phyloP scores from a whole-genome alignment of 2,329 filamentous ascomycete species.

The Colletotrichum salicis region DNA sequence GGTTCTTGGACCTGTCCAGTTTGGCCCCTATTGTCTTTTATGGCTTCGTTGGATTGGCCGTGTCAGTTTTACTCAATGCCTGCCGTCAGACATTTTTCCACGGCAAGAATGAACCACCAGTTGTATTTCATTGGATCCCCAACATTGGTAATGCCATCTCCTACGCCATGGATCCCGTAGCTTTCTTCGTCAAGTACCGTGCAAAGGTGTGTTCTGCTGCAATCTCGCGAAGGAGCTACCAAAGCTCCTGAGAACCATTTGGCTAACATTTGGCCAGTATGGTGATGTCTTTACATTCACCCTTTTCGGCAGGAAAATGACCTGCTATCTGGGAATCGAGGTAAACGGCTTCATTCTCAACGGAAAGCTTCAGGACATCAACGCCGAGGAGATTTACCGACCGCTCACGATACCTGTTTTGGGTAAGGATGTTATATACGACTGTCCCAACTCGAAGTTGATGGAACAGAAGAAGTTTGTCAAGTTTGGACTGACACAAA shows the following conservation, averaged over 20 bases:
- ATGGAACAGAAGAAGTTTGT: constrained; percentile 92
- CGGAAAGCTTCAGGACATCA: constrained; percentile 62
- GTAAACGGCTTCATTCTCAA: constrained; percentile 69
- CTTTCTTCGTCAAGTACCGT: not conserved
- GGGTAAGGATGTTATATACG: constrained; percentile 83
- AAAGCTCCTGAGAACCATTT: too few species aligned
- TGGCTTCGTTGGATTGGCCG: not conserved
- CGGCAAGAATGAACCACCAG: not conserved
- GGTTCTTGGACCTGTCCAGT: not conserved
- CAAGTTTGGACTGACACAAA: constrained; percentile 75
- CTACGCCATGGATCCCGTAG: not conserved
- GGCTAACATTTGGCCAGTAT: not conserved
- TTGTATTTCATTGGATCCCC: not conserved
- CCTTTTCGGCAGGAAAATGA: not conserved
- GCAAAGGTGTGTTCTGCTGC: not conserved
- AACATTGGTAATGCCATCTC: not conserved
- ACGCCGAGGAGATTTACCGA: constrained; percentile 65
- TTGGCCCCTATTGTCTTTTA: not conserved
- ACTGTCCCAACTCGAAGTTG: constrained; percentile 84
- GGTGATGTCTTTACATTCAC: not conserved
- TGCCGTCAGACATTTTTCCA: not conserved
- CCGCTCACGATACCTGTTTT: constrained; percentile 69
- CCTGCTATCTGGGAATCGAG: constrained; percentile 38
- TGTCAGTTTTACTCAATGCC: not conserved
- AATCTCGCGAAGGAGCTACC: too few species aligned